Conservation (phyloP, 768 basidiomycete genomes). For the Exidia glandulosa region DNA sequence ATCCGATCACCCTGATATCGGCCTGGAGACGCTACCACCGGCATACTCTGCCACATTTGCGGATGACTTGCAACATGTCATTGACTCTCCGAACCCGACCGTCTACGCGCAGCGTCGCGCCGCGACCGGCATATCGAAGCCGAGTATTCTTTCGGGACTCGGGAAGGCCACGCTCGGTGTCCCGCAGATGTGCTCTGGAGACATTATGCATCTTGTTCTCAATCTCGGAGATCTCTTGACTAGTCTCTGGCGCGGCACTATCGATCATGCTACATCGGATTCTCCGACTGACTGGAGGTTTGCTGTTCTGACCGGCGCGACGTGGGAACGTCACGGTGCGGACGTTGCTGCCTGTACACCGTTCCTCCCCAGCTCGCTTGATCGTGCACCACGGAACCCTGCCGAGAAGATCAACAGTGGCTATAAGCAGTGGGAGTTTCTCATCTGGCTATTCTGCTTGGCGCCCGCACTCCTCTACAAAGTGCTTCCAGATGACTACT, state of each 20-base stretch:
- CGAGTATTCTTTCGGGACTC: constrained; percentile 27
- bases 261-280: constrained; percentile 17
- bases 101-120: constrained; percentile 11
- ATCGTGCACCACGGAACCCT: constrained; percentile 29
- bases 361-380: constrained; percentile 30
- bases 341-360: constrained; percentile 18
- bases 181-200: constrained; percentile 6
- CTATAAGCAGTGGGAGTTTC: constrained; percentile 29
- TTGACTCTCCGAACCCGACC: neutral
- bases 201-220: constrained; percentile 31
- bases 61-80: neutral
- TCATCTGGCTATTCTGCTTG: constrained; percentile 19
- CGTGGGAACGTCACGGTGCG: constrained; percentile 28
- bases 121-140: constrained; percentile 24
- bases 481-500: constrained; percentile 5
- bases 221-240: constrained; percentile 27
- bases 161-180: neutral
- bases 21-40: neutral
- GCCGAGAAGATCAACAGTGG: constrained; percentile 30
- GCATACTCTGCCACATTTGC: neutral
- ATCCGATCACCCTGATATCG: constrained; percentile 15
- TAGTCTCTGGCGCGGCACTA: constrained; percentile 21
- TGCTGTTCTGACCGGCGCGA: constrained; percentile 14
- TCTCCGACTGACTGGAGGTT: constrained; percentile 21
- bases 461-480: constrained; percentile 1